Evolutionary conservation across 352 stramenopile genomes (phyloP).

Genomic region (Globisporangium heterothallicum): DNA sequence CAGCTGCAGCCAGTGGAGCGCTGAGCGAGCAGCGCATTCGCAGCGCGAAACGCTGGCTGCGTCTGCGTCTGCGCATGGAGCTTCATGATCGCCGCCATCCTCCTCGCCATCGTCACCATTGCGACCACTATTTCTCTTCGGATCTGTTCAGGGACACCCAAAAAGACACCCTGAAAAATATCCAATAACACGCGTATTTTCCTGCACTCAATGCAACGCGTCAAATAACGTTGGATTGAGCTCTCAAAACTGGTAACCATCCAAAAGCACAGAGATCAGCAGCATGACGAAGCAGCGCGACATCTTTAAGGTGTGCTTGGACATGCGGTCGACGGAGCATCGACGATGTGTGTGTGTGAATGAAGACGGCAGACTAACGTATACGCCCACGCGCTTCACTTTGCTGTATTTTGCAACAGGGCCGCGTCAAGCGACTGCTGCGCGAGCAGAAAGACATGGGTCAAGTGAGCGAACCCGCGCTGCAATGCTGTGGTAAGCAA

Average conservation of each 20-base stretch:
- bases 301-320: slow-evolving; percentile 41
- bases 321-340: no score
- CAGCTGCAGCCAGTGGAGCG: neutral
- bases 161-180: no score
- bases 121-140: no score
- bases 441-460: slow-evolving; percentile 69
- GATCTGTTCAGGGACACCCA: no score
- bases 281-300: slow-evolving; percentile 39
- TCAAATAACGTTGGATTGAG: slow-evolving; percentile 5
- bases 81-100: no score
- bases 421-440: slow-evolving; percentile 63
- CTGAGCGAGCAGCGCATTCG: neutral
- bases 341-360: neutral
- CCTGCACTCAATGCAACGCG: no score
- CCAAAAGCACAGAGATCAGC: no score
- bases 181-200: no score
- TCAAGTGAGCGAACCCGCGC: slow-evolving; percentile 47
- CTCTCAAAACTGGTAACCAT: no score
- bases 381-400: neutral
- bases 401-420: slow-evolving; percentile 12
- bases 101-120: no score
- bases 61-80: neutral
- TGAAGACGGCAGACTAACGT: neutral
- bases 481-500: slow-evolving; percentile 36
- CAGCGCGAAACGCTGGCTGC: neutral